Base-by-base conservation (phyloP, 164 flowering plant species). In the Annona cherimola region DNA sequence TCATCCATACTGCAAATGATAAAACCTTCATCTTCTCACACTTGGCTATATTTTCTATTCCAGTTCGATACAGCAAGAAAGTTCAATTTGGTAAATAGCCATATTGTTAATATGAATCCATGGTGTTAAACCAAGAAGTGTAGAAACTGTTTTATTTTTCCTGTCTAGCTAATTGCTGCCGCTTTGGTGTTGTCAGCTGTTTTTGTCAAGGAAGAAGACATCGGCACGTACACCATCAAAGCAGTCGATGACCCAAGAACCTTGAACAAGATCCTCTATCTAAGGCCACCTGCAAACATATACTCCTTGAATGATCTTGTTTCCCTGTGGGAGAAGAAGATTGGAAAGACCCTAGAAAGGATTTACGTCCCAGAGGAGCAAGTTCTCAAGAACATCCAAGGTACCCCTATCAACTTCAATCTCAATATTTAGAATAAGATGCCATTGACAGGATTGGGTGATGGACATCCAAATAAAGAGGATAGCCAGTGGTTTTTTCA, bases 231-330 rank as follows among this genome's bases (percentile, higher is more conserved):
- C 77, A 89, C 93, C 19, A 84, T 90, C 69, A 84, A 74, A 77
- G 85, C 89, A 0, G 88, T 83, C 61, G 90, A 85, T 72, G 93
- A 88, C 66, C 93, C 92, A 42, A 84, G 90, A 75, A 86, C 96
- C 57, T 69, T 87, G 83, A 88, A 89, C 87, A 88, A 86, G 74
- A 79, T 79, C 76, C 77, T 90, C 61, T 81, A 79, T 79, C 68
- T 90, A 57, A 85, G 67, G 70, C 90, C 93, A 42, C 79, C 88
- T 5, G 77, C 72, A 20, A 85, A 89, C 78, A 79, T 60, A 12
- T 73, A 66, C 76, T 84, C 93, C 8, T 78, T 85, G 79, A 86
- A 86, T 55, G 91, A 90, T 16, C 79, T 89, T 5, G 89, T 85
- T 12, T 78, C 86, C 35, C 50, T 87, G 8, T 87, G 92, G 96